Conservation (phyloP, 192 early-diverging fungal genomes). For the Entomortierella chlamydospora region DNA sequence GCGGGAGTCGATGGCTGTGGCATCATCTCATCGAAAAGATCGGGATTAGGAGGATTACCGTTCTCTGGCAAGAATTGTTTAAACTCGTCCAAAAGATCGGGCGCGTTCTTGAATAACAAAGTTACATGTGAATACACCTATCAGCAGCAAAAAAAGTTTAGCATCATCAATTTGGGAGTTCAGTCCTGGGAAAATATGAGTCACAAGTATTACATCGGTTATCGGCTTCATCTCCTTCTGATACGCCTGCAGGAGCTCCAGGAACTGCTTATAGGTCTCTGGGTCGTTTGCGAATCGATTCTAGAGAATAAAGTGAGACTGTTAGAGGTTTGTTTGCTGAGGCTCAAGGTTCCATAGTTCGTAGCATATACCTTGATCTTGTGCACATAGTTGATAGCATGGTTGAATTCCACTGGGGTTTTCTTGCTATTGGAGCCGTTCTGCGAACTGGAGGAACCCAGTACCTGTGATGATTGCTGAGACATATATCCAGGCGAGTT, state of each 20-base stretch:
- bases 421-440: conserved; percentile 59
- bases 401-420: conserved; percentile 94
- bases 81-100: conserved; percentile 96
- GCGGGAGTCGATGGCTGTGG: conserved; percentile 53
- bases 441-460: conserved; percentile 42
- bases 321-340: background rate
- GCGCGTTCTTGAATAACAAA: conserved; percentile 83
- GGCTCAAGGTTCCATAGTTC: background rate
- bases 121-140: conserved; percentile 96
- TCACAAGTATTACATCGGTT: conserved; percentile 76
- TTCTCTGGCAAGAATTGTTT: conserved; percentile 98
- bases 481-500: conserved; percentile 44
- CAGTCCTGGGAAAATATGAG: background rate
- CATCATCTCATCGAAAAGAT: conserved; percentile 55
- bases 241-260: conserved; percentile 98
- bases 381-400: conserved; percentile 99
- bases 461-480: conserved; percentile 18
- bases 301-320: conserved; percentile 41
- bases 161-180: background rate
- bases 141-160: background rate
- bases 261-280: conserved; percentile 96
- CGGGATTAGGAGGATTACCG: conserved; percentile 62
- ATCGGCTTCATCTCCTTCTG: conserved; percentile 97
- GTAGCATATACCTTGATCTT: conserved; percentile 87
- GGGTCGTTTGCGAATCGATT: conserved; percentile 93